Base-by-base conservation (phyloP, 164 flowering plant species). In the Euptelea pleiosperma region DNA sequence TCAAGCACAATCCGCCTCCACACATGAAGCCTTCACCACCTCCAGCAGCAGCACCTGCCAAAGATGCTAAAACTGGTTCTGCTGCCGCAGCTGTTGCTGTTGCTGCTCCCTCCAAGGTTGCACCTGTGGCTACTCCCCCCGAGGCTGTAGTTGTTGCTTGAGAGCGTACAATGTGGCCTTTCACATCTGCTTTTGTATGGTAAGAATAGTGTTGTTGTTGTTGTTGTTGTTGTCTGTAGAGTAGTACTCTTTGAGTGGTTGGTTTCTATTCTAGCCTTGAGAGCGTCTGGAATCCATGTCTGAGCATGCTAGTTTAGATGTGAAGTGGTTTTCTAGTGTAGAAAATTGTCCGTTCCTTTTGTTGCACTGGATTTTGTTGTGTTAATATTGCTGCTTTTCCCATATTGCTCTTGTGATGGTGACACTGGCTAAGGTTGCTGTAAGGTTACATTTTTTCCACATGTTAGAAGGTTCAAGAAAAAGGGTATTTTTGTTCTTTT, bases 1-100 rank as follows among this genome's bases (percentile, higher is more conserved):
- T 86, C 30, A 86, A 84, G 72, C 87, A 86, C 61, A 73, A 73
- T 18, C 63, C 88, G 8, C 94, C 90, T 46, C 63, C 77, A 11
- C 85, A 86, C 64, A 73, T 84, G 84, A 82, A 76, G 64, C 79
- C 78, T 8, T 29, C 77, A 7, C 70, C 76, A 19, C 76, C 78
- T n/a, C 73, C 71, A 18, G 63, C 72, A 7, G 70, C 76, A 57
- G 36, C 50, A 37, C 55, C 68, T 36, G 46, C 64, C 46, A 73
- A 73, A 60, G 74, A 70, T 57, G 66, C 53, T 30, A 67, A 58
- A 46, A 30, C 63, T 9, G 34, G 51, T 19, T 2, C 63, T 44
- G 37, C 63, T 41, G n/a, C 64, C 10, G 0, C 62, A 1, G 40
- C 52, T 36, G 53, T 57, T 16, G 52, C 67, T 22, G n/a, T n/a